Base-by-base conservation (phyloP, 148 eudicot genomes). In the Arctostaphylos glauca region DNA sequence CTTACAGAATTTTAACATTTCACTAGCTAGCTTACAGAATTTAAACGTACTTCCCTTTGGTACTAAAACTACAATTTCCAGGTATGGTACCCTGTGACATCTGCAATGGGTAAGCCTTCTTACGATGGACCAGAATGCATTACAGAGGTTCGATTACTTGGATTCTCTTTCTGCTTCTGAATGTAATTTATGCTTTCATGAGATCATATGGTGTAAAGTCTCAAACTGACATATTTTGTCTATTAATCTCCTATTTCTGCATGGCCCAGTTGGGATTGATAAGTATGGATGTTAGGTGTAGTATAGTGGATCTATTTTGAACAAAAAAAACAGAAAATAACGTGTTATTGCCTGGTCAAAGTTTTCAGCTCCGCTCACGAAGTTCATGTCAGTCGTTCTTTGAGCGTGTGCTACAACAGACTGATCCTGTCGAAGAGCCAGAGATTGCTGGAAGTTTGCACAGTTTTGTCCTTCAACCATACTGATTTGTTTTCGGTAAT, bases 91-190 rank as follows among this genome's bases (percentile, higher is more conserved):
- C 96, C 99, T 2, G 99, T 97, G 83, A 89, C 96, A 50, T 79
- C 93, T 72, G 97, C 92, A 60, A 92, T 97, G 90, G 95, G 95
- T 53, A 97, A 94, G 81, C 88, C 93, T 81, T 89, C 98, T 60
- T 94, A 91, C 83, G 95, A 94, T 83, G 93, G 96, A 76, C 97
- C 99, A 55, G 99, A 97, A 81, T 97, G 99, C 91, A 88, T 94
- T 84, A 91, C 88, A 80, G 98, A 97, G 98, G 99, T 97, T 84
- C 58, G 71, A 18, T 8, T 82, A 12, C 50, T 9, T 9, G n/a
- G 13, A 16, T 7, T 16, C 3, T 58, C 23, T 77, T 47, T 44
- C 44, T 47, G 12, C 15, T 16, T 25, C 38, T 54, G 66, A 5
- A 77, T 38, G 3, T 21, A 83, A 25, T 5, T 43, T 7, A 50